A percentile compares a stretch with the other conserved stretches of the same genome.
phyloP scores from a whole-genome alignment of 805 yeast genomes.

The Candida dajiaensis region DNA sequence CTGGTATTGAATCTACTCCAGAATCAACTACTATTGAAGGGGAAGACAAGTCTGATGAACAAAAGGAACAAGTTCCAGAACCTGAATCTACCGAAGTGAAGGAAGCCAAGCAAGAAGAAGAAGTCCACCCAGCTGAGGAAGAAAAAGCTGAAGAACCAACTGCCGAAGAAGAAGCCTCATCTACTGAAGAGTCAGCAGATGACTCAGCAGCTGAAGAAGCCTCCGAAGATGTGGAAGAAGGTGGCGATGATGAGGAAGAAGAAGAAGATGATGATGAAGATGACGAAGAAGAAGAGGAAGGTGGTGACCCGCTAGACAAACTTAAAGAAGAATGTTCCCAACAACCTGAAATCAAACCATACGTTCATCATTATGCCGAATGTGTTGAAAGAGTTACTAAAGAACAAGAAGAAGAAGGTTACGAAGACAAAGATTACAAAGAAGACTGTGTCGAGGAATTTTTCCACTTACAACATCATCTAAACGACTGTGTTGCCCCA shows the following conservation, averaged over 20 bases:
- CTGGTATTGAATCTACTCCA: constrained; percentile 8
- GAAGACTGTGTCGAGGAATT: constrained; percentile 98
- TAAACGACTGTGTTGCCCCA: constrained; percentile 90
- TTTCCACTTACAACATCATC: constrained; percentile 92
- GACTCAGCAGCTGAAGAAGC: constrained; percentile 13
- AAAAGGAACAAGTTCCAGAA: constrained; percentile 1
- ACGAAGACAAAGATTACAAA: constrained; percentile 73
- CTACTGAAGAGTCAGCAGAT: constrained; percentile 22
- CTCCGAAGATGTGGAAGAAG: constrained; percentile 15
- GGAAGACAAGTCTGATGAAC: constrained; percentile 4
- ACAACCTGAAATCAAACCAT: constrained; percentile 60
- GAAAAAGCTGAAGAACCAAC: constrained; percentile 9
- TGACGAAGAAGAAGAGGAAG: constrained; percentile 66
- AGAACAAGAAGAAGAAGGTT: constrained; percentile 78
- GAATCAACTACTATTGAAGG: constrained; percentile 3
- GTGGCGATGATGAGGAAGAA: constrained; percentile 29
- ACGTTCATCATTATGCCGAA: constrained; percentile 86
- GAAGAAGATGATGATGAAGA: constrained; percentile 56
- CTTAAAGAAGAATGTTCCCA: constrained; percentile 65
- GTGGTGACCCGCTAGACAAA: constrained; percentile 58
- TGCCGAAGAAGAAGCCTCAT: constrained; percentile 17
- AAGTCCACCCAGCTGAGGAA: background rate
- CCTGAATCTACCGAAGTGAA: constrained; percentile 6
- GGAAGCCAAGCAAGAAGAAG: background rate
- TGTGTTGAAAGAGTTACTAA: constrained; percentile 93